A percentile compares a stretch with the other conserved stretches of the same genome.
Conservation (phyloP, 1,139 yeast genomes). For the Kodamaea sp. region DNA sequence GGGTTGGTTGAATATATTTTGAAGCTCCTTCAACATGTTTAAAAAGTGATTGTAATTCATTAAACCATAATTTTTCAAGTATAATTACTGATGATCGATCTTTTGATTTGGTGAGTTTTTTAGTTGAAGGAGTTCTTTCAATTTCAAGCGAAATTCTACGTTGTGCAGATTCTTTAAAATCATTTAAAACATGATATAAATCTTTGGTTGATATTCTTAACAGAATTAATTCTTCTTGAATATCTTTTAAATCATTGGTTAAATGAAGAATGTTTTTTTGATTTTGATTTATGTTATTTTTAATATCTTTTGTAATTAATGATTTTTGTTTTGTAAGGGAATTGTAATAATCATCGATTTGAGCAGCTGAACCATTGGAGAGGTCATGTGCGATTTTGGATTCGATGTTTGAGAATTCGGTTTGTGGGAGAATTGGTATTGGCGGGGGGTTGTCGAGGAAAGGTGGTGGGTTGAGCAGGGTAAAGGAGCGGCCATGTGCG, state of each 20-base stretch:
- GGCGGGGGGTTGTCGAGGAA: slow-evolving; percentile 29
- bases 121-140: slow-evolving; percentile 13
- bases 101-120: slow-evolving; percentile 22
- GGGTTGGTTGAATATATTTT: slow-evolving; percentile 67
- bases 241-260: slow-evolving; percentile 58
- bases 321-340: slow-evolving; percentile 51
- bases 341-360: slow-evolving; percentile 68
- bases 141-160: slow-evolving; percentile 47
- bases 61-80: slow-evolving; percentile 78
- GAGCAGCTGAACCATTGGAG: slow-evolving; percentile 66
- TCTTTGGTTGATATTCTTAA: slow-evolving; percentile 61
- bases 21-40: slow-evolving; percentile 90
- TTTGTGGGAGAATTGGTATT: slow-evolving; percentile 11
- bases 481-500: slow-evolving; percentile 29
- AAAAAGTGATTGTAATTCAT: slow-evolving; percentile 66
- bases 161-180: slow-evolving; percentile 69
- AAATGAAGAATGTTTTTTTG: slow-evolving; percentile 70
- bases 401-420: slow-evolving; percentile 32
- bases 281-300: slow-evolving; percentile 62
- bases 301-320: slow-evolving; percentile 60
- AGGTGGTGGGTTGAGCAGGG: slow-evolving; percentile 14
- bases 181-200: slow-evolving; percentile 58
- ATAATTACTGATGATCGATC: slow-evolving; percentile 71
- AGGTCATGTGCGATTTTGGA: slow-evolving; percentile 51
- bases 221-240: slow-evolving; percentile 61